Conservation (phyloP, 305 asterid species). For the Nicotiana rustica region DNA sequence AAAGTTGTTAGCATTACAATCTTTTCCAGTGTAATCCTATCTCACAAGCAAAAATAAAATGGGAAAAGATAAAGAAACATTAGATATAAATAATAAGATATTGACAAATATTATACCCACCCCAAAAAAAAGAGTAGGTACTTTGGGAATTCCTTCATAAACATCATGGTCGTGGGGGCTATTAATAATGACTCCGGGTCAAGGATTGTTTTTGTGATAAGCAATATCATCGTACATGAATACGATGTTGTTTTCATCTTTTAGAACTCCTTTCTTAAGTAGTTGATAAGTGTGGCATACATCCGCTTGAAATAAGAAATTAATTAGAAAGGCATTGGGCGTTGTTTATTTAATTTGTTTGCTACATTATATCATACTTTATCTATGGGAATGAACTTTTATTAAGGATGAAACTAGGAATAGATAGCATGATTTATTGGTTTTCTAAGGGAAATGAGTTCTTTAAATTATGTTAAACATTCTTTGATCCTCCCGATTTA, state of each 20-base stretch:
- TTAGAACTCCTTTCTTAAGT: conserved; percentile 48
- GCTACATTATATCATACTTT: no score
- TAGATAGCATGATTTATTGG: no score
- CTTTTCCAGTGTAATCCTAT: conserved; percentile 51
- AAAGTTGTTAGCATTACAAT: conserved; percentile 42
- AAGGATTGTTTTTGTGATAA: conserved; percentile 42
- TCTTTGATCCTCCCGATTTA: no score
- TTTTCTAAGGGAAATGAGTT: no score
- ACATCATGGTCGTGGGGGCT: conserved; percentile 48
- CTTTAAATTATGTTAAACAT: no score
- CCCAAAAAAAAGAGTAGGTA: conserved; percentile 33
- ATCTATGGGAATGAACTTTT: no score
- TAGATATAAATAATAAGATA: background rate
- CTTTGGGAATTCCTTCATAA: conserved; percentile 62
- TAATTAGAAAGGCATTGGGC: background rate
- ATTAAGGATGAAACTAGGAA: no score
- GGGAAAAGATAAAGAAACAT: background rate
- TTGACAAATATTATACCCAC: background rate
- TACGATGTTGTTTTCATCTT: conserved; percentile 48
- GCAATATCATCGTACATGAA: conserved; percentile 31
- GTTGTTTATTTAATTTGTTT: no score
- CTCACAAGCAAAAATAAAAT: conserved; percentile 29
- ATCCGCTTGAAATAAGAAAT: conserved; percentile 45
- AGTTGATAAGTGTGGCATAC: conserved; percentile 58
- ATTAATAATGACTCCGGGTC: conserved; percentile 49